These are phyloP conservation scores for Nicotiana otophora DNA, from an alignment of 257 asterid species.

Conservation along the genomic window DNA sequence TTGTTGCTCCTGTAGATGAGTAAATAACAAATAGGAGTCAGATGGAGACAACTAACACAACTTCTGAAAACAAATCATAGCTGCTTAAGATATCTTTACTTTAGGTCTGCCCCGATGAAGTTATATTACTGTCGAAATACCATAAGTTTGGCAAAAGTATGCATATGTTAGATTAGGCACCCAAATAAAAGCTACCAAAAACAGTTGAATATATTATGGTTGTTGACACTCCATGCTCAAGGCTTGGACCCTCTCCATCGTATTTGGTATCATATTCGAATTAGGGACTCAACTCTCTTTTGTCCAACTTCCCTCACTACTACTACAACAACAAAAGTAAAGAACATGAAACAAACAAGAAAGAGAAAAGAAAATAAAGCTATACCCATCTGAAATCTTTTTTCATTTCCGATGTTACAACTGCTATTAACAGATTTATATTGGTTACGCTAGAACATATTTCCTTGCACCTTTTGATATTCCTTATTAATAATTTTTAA, in stretches of 20 bases:
- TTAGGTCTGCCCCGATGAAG: neutral
- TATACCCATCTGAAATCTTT: neutral
- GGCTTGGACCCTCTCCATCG: neutral
- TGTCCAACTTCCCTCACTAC: neutral
- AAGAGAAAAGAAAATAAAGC: neutral
- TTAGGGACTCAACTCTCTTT: neutral
- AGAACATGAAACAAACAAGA: neutral
- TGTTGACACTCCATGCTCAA: neutral
- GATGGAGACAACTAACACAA: neutral
- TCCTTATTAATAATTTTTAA: neutral
- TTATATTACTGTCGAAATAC: neutral
- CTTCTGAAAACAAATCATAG: neutral
- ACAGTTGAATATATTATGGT: neutral
- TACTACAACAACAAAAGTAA: neutral
- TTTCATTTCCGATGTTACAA: neutral
- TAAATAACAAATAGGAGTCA: neutral
- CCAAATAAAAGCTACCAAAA: neutral
- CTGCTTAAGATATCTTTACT: neutral
- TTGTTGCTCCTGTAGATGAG: slow-evolving; percentile 61
- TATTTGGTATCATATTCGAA: neutral
- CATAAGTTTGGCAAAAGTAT: neutral
- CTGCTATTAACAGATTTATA: neutral
- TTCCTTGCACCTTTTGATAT: neutral
- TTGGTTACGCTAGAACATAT: neutral
- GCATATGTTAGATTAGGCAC: neutral